Evolutionary conservation across 2,329 filamentous ascomycete genomes (phyloP), one percentile per base, ranked within the genome.

Genomic region (Xylaria sp.): DNA sequence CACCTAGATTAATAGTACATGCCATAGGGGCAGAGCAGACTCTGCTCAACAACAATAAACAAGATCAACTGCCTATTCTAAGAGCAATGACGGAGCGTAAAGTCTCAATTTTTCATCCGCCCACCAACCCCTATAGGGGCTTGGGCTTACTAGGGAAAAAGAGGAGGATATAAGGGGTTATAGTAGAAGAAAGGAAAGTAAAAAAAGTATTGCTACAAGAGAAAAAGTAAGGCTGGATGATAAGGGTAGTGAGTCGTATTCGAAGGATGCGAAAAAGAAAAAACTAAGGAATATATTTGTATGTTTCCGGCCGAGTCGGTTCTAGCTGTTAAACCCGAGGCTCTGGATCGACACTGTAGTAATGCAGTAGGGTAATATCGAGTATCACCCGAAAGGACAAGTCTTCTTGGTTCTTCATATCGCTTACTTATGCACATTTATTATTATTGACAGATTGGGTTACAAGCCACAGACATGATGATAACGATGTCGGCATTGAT

Each of bases 221-320:
- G 37, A n/a, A 40, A 40, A 40, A 19, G 37, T 40, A 19, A 40
- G 37, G 15, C 3, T 40, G n/a, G 37, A 40, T 40, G 37, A 40
- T 40, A n/a, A 40, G 37, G 37, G 13, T 40, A 40, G 37, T 40
- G 37, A 40, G 37, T 8, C 31, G 44, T n/a, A 23, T 6, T 25
- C 44, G 23, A 31, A 47, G 44, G 23, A 31, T 47, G 11, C 44
- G 44, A 43, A 43, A 21, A n/a, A n/a, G 40, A 19, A 23, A 23
- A 43, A 21, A 3, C n/a, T 11, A 43, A 43, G 40, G 40, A 43
- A 43, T 43, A 43, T 25, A 43, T 47, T 47, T 47, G 44, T 33
- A 47, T 47, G 44, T 47, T 47, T 47, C 44, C 44, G 44, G 44
- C 44, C 44, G 44, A 47, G 44, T 47, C 44, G 23, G 44, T 47